Evolutionary conservation across 768 basidiomycete genomes (phyloP).

Genomic region (Gelatoporia subvermispora): DNA sequence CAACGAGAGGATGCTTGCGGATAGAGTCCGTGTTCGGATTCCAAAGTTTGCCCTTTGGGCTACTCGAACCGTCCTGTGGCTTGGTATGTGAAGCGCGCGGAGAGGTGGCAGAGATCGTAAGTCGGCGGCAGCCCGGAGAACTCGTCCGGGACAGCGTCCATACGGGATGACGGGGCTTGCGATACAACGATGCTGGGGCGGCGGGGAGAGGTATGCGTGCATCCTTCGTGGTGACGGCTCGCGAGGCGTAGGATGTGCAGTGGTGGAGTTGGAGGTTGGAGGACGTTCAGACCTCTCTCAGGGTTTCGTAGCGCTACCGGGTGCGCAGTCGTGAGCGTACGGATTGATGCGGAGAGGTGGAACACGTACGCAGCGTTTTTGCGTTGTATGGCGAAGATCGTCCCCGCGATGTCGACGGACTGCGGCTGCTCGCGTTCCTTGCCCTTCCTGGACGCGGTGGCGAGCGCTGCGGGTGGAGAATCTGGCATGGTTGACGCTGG

Average conservation of each 20-base stretch:
- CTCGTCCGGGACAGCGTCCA: conserved; percentile 59
- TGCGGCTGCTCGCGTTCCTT: conserved; percentile 32
- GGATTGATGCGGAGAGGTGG: background rate
- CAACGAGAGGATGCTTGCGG: conserved; percentile 32
- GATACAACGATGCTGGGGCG: conserved; percentile 27
- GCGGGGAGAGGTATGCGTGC: conserved; percentile 13
- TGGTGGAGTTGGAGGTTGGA: conserved; percentile 21
- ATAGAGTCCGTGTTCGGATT: conserved; percentile 62
- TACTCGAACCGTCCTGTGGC: conserved; percentile 19
- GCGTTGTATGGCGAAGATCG: conserved; percentile 63
- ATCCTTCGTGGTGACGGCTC: conserved; percentile 28
- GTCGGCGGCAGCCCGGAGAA: conserved; percentile 67
- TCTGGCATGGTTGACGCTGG: conserved; percentile 17
- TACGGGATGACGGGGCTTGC: conserved; percentile 38
- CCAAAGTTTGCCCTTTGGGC: conserved; percentile 47
- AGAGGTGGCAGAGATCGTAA: conserved; percentile 54
- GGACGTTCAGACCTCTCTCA: conserved; percentile 44
- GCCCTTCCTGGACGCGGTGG: conserved; percentile 22
- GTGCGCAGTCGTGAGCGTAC: conserved; percentile 6
- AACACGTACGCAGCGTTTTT: conserved; percentile 52
- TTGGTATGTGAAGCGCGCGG: conserved; percentile 34
- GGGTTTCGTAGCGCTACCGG: conserved; percentile 38
- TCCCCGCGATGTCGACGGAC: conserved; percentile 52
- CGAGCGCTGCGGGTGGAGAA: conserved; percentile 9
- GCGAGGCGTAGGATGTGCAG: conserved; percentile 27